A percentile compares a stretch with the other conserved stretches of the same genome.
These are phyloP conservation scores for Xylariaceae sp. DNA, from an alignment of 2,329 filamentous ascomycete genomes.

Conservation along the genomic window DNA sequence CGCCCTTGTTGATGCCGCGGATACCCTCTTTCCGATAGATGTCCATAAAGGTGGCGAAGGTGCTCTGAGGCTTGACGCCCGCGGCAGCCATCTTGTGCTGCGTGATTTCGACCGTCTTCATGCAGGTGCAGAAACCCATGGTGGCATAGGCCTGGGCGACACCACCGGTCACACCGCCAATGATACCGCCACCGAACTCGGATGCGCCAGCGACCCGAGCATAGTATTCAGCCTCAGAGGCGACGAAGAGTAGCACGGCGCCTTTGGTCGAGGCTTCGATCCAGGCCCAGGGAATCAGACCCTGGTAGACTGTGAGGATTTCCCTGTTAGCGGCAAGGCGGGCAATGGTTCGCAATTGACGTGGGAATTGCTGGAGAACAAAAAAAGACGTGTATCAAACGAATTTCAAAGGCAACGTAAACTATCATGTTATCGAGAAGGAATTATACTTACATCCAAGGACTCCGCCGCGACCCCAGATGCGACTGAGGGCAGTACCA, in stretches of 20 bases:
- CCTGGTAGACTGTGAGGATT: conserved; percentile 83
- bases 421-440: no score
- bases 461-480: conserved; percentile 93
- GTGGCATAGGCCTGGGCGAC: conserved; percentile 98
- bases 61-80: conserved; percentile 85
- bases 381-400: conserved; percentile 1
- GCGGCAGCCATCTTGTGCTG: conserved; percentile 90
- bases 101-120: conserved; percentile 99
- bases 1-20: conserved; percentile 94
- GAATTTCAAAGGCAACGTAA: no score
- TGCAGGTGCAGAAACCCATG: conserved; percentile 99
- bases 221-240: conserved; percentile 96
- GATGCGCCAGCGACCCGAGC: conserved; percentile 81
- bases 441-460: conserved; percentile 80
- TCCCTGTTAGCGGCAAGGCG: conserved; percentile 10
- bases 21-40: conserved; percentile 97
- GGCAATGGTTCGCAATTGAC: no score
- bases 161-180: conserved; percentile 90
- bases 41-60: conserved; percentile 93
- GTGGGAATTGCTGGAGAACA: no score
- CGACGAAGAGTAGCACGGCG: conserved; percentile 97
- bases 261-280: conserved; percentile 99
- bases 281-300: conserved; percentile 99
- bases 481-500: conserved; percentile 76
- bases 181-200: conserved; percentile 88